Base-by-base conservation (phyloP, 1,284 basidiomycete species). In the Chalciporus sp. region DNA sequence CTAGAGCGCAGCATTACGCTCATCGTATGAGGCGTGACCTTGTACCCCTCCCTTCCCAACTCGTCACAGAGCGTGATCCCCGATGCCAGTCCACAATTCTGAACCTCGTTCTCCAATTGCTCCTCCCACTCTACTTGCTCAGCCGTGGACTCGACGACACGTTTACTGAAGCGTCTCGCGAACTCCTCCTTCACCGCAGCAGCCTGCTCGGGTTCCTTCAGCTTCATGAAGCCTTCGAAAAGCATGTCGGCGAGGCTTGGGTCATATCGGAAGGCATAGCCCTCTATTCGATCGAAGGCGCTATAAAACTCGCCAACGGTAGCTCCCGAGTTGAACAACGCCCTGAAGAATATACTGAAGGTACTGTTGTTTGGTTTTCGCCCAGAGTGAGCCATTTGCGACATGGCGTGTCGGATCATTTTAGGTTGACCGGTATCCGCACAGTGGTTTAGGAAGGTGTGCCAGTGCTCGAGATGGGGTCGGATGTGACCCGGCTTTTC, bases 391-490 rank as follows among this genome's bases (percentile, higher is more conserved):
- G 71, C 72, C 78, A 84, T 84, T 46, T 67, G 68, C 12, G 63
- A 61, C 42, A 82, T 65, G 41, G 76, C 64, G 43, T 71, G 72
- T 33, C 73, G 77, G 61, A 82, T 65, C 47, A 71, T 66, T 37
- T 67, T 71, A 56, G 76, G 67, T 10, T 74, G 62, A 7, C 71
- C 65, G 27, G 71, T 65, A 45, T 73, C 65, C 26, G 72, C 65
- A 57, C 76, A 80, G 14, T 73, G 66, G 33, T 77, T 70, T 23
- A 87, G 66, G 53, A 85, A 75, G 7, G 74, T 55, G 57, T 83
- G 78, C 72, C 82, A 84, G 54, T 84, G 82, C n/a, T 77, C 71
- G 27, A 76, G 66, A n/a, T 76, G 75, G 0, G 81, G 81, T 7
- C 58, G 64, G 39, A 76, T 58, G 35, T 74, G 61, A 10, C 77